These are phyloP conservation scores for Trichoderma aggressivum DNA, from an alignment of 2,329 filamentous ascomycete genomes.

Conservation along the genomic window DNA sequence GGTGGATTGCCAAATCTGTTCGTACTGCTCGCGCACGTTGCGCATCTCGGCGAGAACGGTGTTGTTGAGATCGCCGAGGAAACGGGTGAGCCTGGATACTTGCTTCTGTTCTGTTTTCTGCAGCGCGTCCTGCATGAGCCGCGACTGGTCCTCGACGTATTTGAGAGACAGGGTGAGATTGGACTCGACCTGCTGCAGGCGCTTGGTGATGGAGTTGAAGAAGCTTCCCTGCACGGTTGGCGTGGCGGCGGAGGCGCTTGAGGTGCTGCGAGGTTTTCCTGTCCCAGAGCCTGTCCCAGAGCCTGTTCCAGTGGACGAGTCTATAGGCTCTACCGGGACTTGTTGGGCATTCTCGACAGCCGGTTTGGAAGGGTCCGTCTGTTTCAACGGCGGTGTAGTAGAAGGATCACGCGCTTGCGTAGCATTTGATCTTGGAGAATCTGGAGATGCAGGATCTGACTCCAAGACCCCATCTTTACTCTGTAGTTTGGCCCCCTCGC, in stretches of 20 bases:
- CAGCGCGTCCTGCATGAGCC: slow-evolving; percentile 82
- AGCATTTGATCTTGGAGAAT: not conserved
- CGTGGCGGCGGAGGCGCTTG: slow-evolving; percentile 36
- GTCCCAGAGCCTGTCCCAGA: not conserved
- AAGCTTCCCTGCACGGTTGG: slow-evolving; percentile 96
- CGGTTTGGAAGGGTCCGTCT: not conserved
- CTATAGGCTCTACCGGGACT: not conserved
- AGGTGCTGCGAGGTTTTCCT: slow-evolving; percentile 25
- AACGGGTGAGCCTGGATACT: slow-evolving; percentile 74
- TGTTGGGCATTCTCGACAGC: not conserved
- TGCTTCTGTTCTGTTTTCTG: slow-evolving; percentile 84
- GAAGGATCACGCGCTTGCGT: not conserved
- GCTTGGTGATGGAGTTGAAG: slow-evolving; percentile 94
- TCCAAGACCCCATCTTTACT: not conserved
- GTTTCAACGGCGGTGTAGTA: not conserved
- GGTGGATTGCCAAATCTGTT: slow-evolving; percentile 95
- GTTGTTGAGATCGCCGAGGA: slow-evolving; percentile 79
- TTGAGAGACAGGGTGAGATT: slow-evolving; percentile 91
- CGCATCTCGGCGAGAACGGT: slow-evolving; percentile 81
- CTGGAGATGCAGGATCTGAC: not conserved
- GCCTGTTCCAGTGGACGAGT: not conserved
- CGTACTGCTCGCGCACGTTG: slow-evolving; percentile 79
- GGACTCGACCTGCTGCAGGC: slow-evolving; percentile 82
- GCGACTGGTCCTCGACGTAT: slow-evolving; percentile 95
- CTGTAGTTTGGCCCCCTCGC: not conserved